A percentile compares a stretch with the other conserved stretches of the same genome.
phyloP scores from a whole-genome alignment of 495 filamentous ascomycete genomes.

The Aspergillus nidulans region DNA sequence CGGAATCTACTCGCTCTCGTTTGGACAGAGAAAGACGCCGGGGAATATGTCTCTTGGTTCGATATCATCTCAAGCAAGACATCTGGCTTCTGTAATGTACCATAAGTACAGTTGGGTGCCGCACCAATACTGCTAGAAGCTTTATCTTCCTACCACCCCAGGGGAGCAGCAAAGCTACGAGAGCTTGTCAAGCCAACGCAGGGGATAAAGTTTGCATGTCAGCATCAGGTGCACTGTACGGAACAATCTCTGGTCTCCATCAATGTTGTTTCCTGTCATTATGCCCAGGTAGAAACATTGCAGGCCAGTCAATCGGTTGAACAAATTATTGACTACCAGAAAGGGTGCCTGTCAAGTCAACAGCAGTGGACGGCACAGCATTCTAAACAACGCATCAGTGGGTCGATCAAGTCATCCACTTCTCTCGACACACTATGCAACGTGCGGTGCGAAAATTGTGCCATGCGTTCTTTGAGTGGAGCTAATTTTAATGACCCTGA shows the following conservation, averaged over 20 bases:
- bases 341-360: constrained; percentile 17
- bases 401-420: not conserved
- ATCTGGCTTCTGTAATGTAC: not conserved
- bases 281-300: constrained; percentile 16
- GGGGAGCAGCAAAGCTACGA: constrained; percentile 44
- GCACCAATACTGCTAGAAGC: constrained; percentile 16
- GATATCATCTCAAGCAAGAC: not conserved
- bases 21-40: not conserved
- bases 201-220: constrained; percentile 1
- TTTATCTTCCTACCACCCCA: constrained; percentile 45
- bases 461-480: not conserved
- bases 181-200: constrained; percentile 17
- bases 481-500: not conserved
- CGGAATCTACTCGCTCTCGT: not conserved
- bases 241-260: not conserved
- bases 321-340: constrained; percentile 15
- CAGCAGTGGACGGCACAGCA: constrained; percentile 16
- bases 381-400: not conserved
- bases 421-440: not conserved
- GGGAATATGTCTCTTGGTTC: not conserved
- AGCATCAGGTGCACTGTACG: constrained; percentile 4
- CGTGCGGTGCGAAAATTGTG: not conserved
- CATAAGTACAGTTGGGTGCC: not conserved
- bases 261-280: not conserved
- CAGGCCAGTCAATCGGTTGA: constrained; percentile 19